A percentile compares a stretch with the other conserved stretches of the same genome.
Evolutionary conservation across 768 basidiomycete genomes (phyloP).

Genomic region (Rhodotorula paludigena): DNA sequence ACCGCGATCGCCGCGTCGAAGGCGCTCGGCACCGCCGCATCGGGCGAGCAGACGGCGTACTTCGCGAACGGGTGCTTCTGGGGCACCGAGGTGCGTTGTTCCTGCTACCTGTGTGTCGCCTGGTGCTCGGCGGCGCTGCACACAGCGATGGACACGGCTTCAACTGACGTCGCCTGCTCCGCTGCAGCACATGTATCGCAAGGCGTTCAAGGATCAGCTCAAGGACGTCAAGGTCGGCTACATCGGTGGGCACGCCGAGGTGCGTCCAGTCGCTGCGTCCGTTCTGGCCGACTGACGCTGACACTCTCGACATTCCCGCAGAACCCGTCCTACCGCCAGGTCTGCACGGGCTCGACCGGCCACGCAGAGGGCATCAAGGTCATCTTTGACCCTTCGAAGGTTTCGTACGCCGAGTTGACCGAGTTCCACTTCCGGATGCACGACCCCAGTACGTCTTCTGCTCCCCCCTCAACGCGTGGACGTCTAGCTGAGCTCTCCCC

Average conservation of each 20-base stretch:
- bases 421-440: constrained; percentile 48
- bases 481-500: not conserved
- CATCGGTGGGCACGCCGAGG: constrained; percentile 62
- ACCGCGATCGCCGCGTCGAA: constrained; percentile 24
- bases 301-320: not conserved
- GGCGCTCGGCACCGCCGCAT: not conserved
- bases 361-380: constrained; percentile 86
- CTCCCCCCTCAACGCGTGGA: not conserved
- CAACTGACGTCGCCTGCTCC: not conserved
- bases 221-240: constrained; percentile 73
- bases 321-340: constrained; percentile 62
- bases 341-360: constrained; percentile 73
- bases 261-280: constrained; percentile 50
- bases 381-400: constrained; percentile 63
- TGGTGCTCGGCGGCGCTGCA: too few relatives aligned
- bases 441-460: constrained; percentile 12
- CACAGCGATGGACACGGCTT: not conserved
- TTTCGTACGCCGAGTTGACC: constrained; percentile 79
- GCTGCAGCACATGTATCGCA: constrained; percentile 35
- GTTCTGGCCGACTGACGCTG: not conserved
- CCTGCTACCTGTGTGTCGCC: not conserved
- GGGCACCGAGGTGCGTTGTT: constrained; percentile 30
- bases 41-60: constrained; percentile 1
- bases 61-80: constrained; percentile 37
- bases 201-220: constrained; percentile 21